These are phyloP conservation scores for Populus davidiana DNA, from an alignment of 345 rosid genomes.

Conservation along the genomic window DNA sequence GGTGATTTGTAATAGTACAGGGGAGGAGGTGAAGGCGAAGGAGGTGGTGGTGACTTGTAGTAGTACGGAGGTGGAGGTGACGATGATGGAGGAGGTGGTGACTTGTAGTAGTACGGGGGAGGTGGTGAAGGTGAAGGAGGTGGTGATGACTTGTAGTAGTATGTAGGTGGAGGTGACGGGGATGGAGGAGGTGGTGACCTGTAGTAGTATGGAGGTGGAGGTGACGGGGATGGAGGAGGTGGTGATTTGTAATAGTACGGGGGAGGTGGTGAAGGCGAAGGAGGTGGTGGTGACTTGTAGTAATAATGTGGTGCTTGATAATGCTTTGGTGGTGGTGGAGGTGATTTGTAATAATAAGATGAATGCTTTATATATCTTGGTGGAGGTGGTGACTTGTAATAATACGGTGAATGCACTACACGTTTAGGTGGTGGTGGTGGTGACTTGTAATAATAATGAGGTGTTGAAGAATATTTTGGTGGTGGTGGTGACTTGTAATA, in stretches of 20 bases:
- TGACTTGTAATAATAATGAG: neutral
- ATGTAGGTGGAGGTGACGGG: rapidly evolving
- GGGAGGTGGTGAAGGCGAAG: neutral
- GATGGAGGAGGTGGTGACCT: too few species aligned
- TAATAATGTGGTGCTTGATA: neutral
- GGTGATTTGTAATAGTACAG: too few species aligned
- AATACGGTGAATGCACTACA: neutral
- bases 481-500: neutral
- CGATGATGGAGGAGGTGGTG: too few species aligned
- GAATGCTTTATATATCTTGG: neutral
- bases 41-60: too few species aligned
- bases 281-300: neutral
- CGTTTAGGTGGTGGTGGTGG: neutral
- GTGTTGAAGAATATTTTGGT: neutral
- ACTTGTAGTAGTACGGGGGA: too few species aligned
- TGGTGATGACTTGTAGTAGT: too few species aligned
- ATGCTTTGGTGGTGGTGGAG: neutral
- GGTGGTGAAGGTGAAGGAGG: rapidly evolving
- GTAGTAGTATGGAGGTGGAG: too few species aligned
- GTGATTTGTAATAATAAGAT: neutral
- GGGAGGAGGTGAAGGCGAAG: too few species aligned
- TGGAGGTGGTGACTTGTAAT: neutral
- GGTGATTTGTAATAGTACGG: too few species aligned
- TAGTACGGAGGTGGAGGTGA: too few species aligned
- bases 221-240: too few species aligned